Percentiles rank a stretch among this genome's conserved stretches.
These are phyloP conservation scores for Lachnellula suecica DNA, from an alignment of 2,329 filamentous ascomycete species.

Conservation along the genomic window DNA sequence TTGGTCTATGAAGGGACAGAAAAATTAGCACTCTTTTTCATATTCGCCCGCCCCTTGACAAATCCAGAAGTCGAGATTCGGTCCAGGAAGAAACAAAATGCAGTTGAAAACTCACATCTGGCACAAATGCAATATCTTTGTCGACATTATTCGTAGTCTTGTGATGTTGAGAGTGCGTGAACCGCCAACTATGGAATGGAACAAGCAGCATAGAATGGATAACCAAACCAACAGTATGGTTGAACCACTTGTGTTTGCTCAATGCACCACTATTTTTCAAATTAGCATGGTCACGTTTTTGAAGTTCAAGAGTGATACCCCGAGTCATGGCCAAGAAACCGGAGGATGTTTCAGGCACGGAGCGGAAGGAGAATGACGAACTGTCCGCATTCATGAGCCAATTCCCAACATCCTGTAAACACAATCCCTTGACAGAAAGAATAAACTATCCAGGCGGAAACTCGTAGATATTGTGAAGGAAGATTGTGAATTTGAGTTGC, in stretches of 20 bases:
- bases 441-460: constrained; percentile 55
- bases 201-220: constrained; percentile 66
- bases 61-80: too few species aligned
- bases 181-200: constrained; percentile 72
- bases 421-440: constrained; percentile 64
- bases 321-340: too few species aligned
- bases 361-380: background rate
- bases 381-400: constrained; percentile 71
- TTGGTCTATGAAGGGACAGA: constrained; percentile 14
- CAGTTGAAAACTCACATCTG: constrained; percentile 42
- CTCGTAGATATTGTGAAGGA: constrained; percentile 42
- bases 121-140: constrained; percentile 65
- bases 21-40: too few species aligned
- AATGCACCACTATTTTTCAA: constrained; percentile 56
- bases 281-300: too few species aligned
- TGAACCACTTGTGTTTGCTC: constrained; percentile 54
- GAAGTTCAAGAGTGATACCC: too few species aligned
- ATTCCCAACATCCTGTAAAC: constrained; percentile 68
- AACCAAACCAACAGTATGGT: constrained; percentile 61
- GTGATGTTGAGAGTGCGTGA: constrained; percentile 68
- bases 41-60: too few species aligned
- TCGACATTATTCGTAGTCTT: constrained; percentile 65
- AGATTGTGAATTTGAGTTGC: constrained; percentile 55
- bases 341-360: too few species aligned
- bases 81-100: too few species aligned